Percentiles rank a stretch among this genome's conserved stretches.
phyloP scores from a whole-genome alignment of 768 basidiomycete genomes.

The Roridomyces roridus region DNA sequence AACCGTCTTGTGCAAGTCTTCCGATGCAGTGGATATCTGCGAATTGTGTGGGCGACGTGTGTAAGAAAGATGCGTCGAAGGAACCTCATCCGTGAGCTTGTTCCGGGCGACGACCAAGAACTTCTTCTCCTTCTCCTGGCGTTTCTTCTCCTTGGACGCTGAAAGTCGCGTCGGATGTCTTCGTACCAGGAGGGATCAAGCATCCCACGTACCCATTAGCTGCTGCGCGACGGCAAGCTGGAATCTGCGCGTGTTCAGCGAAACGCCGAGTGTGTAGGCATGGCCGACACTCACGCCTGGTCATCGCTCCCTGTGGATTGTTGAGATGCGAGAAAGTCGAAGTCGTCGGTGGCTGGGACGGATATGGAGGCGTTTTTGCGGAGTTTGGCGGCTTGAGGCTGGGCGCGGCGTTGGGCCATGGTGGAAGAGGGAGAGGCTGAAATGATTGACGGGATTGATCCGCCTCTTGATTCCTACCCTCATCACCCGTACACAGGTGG shows the following conservation, averaged over 20 bases:
- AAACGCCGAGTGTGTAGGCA: too few species aligned
- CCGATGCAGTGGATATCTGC: neutral
- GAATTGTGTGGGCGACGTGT: neutral
- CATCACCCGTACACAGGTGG: too few species aligned
- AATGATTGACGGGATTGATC: too few species aligned
- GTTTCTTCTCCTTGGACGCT: slow-evolving; percentile 25
- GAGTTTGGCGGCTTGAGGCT: neutral
- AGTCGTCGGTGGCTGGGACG: slow-evolving; percentile 7
- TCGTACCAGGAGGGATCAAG: neutral
- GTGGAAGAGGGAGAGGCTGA: neutral
- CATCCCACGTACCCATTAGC: slow-evolving; percentile 16
- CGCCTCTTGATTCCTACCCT: too few species aligned
- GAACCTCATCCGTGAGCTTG: slow-evolving; percentile 12
- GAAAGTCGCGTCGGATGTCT: neutral
- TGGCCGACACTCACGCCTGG: slow-evolving; percentile 12
- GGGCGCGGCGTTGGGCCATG: slow-evolving; percentile 24
- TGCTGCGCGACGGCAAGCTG: slow-evolving; percentile 24
- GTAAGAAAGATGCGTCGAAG: neutral
- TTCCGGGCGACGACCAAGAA: slow-evolving; percentile 17
- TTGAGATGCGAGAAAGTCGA: slow-evolving; percentile 26
- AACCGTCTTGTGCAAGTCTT: slow-evolving; percentile 4
- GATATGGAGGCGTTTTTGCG: too few species aligned
- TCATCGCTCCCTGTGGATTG: slow-evolving; percentile 25
- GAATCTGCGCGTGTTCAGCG: neutral
- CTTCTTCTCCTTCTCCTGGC: slow-evolving; percentile 23